Base-by-base conservation (phyloP, 2,329 filamentous ascomycete genomes). In the Myriosclerotinia curreyana region DNA sequence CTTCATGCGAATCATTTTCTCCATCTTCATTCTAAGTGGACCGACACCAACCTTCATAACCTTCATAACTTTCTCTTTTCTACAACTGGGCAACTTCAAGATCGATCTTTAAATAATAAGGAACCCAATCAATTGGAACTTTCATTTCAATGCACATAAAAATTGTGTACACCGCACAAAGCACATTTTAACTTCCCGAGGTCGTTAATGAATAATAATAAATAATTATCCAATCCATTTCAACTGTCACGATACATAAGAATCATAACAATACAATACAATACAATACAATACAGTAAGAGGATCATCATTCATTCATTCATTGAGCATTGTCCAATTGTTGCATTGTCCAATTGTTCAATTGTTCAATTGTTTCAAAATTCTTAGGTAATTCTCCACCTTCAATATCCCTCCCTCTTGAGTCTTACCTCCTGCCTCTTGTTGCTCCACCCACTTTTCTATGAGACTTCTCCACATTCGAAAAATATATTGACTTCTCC, bases 1-100 rank as follows among this genome's bases (percentile, higher is more conserved):
- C 51, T 53, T 31, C 50, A 62, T 62, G 60, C 50, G 40, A 62
- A 62, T 62, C 60, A 62, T 55, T 51, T 62, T 38, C 31, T 25
- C 36, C 40, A 62, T 62, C 60, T 62, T 46, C 60, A 42, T 31
- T 49, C 56, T 36, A 48, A 49, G 44, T 49, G 56, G 56, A 49
- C n/a, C n/a, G n/a, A n/a, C n/a, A n/a, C n/a, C n/a, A n/a, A n/a
- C 49, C 58, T 51, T 52, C 34, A 31, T 51, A 60, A n/a, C 34
- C 49, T 58, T 46, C 22, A 11, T 34, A 49, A 20, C 14, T 36
- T n/a, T 34, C 51, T 31, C 28, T n/a, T 60, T 14, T 31, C 38
- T 48, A n/a, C 11, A 2, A 22, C n/a, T n/a, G n/a, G n/a, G n/a
- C n/a, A n/a, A n/a, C n/a, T n/a, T n/a, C n/a, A n/a, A n/a, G n/a